Evolutionary conservation across 768 basidiomycete species (phyloP).

Genomic region (Hygrocybe punicea): DNA sequence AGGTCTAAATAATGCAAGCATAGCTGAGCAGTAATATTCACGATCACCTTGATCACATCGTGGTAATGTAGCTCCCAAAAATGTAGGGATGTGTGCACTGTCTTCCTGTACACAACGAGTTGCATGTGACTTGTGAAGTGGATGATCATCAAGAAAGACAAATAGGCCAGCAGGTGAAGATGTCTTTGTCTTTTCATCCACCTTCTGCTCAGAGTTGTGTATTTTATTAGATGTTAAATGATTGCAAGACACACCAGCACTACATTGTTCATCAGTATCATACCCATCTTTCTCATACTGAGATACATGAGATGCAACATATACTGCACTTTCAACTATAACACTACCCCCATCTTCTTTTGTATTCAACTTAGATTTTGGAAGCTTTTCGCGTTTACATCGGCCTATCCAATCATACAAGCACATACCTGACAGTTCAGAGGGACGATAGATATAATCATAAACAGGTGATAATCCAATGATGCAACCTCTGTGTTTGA

Average conservation of each 20-base stretch:
- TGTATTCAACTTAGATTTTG: conserved; percentile 1
- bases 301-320: conserved; percentile 19
- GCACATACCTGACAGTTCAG: conserved; percentile 15
- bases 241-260: background rate
- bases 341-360: background rate
- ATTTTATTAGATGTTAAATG: background rate
- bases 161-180: conserved; percentile 27
- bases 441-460: conserved; percentile 29
- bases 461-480: conserved; percentile 20
- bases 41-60: conserved; percentile 29
- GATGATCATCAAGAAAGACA: conserved; percentile 10
- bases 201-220: background rate
- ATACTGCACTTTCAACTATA: background rate
- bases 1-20: conserved; percentile 32
- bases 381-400: conserved; percentile 12
- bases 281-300: no score
- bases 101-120: background rate
- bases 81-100: conserved; percentile 22
- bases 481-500: conserved; percentile 15
- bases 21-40: conserved; percentile 30
- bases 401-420: conserved; percentile 30
- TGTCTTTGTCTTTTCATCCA: conserved; percentile 15
- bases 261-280: no score
- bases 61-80: conserved; percentile 30
- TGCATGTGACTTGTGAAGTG: background rate